Base-by-base conservation (phyloP, 176 grass and related monocot genomes). In the Oryza nivara region DNA sequence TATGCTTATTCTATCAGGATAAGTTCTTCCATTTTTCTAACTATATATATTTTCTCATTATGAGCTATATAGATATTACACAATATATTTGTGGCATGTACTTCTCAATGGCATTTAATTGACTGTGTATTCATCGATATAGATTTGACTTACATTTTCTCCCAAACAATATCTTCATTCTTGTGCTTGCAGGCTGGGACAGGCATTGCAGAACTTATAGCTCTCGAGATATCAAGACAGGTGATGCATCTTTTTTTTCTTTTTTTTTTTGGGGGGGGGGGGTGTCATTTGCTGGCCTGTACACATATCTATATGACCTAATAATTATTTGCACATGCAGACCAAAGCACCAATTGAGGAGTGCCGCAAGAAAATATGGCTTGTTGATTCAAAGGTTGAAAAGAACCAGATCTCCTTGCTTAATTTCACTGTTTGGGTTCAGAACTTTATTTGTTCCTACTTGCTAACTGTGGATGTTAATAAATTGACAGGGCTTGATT, bases 331-430 rank as follows among this genome's bases (percentile, higher is more conserved):
- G 2, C 22, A 3, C 49, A 52, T 87, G 77, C 88, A 98, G 96
- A 98, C 91, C 46, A 87, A 92, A 70, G 81, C 85, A 71, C 89
- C 93, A 80, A 60, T 95, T 65, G 89, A 98, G 72, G 89, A 98
- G 67, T 88, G 85, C 15, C 88, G 96, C 51, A 95, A 98, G 88
- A 93, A 95, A 83, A 91, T 98, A 15, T 98, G 93, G 93, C 89
- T 95, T 88, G 96, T 98, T 23, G 96, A 98, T 92, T 98, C 96
- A 73, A 98, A 93, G 96, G 96, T 95, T 78, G 72, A n/a, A 23
- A 15, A 49, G 1, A 20, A 22, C 40, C 23, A 71, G 7, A n/a
- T 17, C n/a, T 6, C 64, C 22, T 84, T 48, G 22, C 12, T 63
- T 70, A 61, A 34, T 85, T 76, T 82, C 68, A 74, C 63, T 83